Conservation (phyloP, 495 filamentous ascomycete genomes). For the Penicillium herquei region DNA sequence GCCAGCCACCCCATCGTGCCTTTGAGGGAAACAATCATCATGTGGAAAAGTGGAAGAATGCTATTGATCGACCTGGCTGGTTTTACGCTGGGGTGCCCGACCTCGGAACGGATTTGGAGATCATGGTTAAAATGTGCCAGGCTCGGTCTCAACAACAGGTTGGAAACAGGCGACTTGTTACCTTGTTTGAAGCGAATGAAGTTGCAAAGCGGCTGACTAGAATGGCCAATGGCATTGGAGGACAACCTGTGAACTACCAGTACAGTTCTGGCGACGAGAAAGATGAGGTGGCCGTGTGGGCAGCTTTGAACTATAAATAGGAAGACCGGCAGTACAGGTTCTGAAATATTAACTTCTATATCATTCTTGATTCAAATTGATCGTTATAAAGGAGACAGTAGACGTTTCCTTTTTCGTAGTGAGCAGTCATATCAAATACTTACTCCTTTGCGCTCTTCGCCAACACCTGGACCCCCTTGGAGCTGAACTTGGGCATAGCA, state of each 20-base stretch:
- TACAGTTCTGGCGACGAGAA: no score
- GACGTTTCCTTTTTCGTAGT: no score
- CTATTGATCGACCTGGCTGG: constrained; percentile 1
- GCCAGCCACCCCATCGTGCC: constrained; percentile 11
- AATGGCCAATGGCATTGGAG: not conserved
- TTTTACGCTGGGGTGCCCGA: constrained; percentile 22
- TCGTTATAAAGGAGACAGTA: no score
- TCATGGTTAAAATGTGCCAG: constrained; percentile 25
- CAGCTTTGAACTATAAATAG: no score
- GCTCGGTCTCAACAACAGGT: constrained; percentile 5
- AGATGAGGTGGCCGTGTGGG: no score
- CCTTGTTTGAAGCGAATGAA: constrained; percentile 68
- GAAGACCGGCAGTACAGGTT: no score
- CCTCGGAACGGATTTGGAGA: constrained; percentile 2
- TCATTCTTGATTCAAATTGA: no score
- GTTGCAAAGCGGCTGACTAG: constrained; percentile 62
- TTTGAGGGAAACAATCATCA: not conserved
- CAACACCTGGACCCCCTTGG: constrained; percentile 15
- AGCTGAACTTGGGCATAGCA: constrained; percentile 26
- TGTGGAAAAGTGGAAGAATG: not conserved
- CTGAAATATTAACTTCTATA: no score
- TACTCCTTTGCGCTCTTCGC: no score
- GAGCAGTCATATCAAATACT: no score
- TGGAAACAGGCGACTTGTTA: constrained; percentile 61
- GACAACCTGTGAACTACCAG: constrained; percentile 16